A percentile compares a stretch with the other conserved stretches of the same genome.
phyloP scores from a whole-genome alignment of 2,329 filamentous ascomycete genomes.

The Penicillium vulpinum region DNA sequence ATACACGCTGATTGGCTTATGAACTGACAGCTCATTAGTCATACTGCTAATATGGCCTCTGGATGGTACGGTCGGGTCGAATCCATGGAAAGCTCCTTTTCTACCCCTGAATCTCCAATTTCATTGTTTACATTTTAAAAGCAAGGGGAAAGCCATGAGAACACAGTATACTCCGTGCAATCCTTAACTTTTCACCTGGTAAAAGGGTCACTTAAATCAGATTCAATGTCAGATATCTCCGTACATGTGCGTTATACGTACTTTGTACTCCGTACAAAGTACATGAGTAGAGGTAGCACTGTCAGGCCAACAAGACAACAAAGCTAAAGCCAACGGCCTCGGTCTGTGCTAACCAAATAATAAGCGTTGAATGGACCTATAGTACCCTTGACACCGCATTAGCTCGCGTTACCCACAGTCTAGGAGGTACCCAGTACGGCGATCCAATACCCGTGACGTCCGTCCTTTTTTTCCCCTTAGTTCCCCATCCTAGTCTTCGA shows the following conservation, averaged over 20 bases:
- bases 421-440: slow-evolving; percentile 13
- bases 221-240: no score
- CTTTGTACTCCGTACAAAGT: background rate
- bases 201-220: background rate
- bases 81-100: background rate
- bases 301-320: background rate
- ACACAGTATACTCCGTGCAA: background rate
- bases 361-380: slow-evolving; percentile 1
- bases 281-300: no score
- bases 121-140: background rate
- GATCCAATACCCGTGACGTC: slow-evolving; percentile 18
- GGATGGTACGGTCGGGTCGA: background rate
- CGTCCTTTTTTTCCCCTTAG: slow-evolving; percentile 17
- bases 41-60: background rate
- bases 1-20: background rate
- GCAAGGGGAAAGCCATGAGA: background rate
- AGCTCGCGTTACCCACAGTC: slow-evolving; percentile 2
- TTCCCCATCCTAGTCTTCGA: slow-evolving; percentile 1
- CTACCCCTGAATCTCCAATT: background rate
- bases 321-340: slow-evolving; percentile 2
- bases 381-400: slow-evolving; percentile 17
- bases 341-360: background rate
- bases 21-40: background rate
- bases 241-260: background rate
- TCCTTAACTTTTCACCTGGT: background rate